phyloP scores from a whole-genome alignment of 2,329 filamentous ascomycete species.

The Mycocentrospora acerina region DNA sequence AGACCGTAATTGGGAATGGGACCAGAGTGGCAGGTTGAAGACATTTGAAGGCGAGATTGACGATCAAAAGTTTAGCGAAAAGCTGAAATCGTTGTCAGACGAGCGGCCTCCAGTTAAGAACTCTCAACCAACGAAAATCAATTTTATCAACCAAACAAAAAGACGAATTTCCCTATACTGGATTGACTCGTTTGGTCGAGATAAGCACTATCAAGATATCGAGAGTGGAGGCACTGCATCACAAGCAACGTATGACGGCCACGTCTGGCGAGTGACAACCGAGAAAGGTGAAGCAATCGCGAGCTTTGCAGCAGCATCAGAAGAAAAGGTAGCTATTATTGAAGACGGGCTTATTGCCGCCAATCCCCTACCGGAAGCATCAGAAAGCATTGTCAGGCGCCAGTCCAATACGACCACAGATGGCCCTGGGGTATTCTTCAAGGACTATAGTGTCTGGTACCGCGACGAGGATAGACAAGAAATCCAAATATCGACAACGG shows the following conservation, averaged over 20 bases:
- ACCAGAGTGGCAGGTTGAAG: conserved; percentile 5
- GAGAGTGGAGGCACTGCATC: conserved; percentile 4
- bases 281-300: conserved; percentile 5
- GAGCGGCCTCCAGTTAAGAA: conserved; percentile 3
- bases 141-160: too few relatives aligned
- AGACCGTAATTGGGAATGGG: conserved; percentile 17
- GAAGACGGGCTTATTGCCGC: conserved; percentile 7
- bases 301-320: conserved; percentile 9
- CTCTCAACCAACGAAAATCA: too few relatives aligned
- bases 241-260: conserved; percentile 12
- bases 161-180: too few relatives aligned
- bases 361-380: conserved; percentile 3
- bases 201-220: conserved; percentile 12
- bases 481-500: conserved; percentile 20
- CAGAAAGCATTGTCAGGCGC: conserved; percentile 6
- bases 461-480: conserved; percentile 15
- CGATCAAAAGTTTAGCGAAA: background rate
- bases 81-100: conserved; percentile 5
- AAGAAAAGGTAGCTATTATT: conserved; percentile 10
- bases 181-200: too few relatives aligned
- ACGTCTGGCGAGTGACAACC: conserved; percentile 16
- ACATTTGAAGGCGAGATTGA: conserved; percentile 8
- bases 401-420: conserved; percentile 11
- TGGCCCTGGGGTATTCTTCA: conserved; percentile 15
- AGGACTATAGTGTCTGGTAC: conserved; percentile 25